Base-by-base conservation (phyloP, 73 alveolate species). In the Blepharisma stoltei region DNA sequence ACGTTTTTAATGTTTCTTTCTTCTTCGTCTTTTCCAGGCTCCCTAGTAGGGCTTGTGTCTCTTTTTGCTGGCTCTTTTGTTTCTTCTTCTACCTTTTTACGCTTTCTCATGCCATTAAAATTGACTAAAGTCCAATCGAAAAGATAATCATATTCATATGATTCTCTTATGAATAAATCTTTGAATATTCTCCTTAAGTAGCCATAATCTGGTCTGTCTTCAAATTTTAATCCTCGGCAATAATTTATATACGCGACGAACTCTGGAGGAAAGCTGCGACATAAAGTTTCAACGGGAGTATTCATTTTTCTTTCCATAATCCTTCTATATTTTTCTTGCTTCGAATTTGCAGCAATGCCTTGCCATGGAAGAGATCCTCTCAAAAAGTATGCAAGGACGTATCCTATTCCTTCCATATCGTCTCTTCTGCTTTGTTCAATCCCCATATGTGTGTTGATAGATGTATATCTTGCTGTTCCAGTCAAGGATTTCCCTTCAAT, bases 121-220 rank as follows among this genome's bases (percentile, higher is more conserved):
- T 3, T 32, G 41, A 32, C 41, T 32, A 32, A 32, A 32, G 66
- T 52, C 88, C 88, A 81, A 81, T 81, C 88, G 23, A 81, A 81
- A 38, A 81, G 54, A 54, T 75, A 71, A 81, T 81, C 83, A 81
- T 82, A 88, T 67, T 83, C 91, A 78, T 73, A 80, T 18, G 89
- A 93, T 83, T 54, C 81, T 46, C 88, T 77, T 46, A 46, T 32
- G 82, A 88, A 80, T 21, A 88, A 88, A 70, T 82, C 92, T 69
- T 91, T 92, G 83, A 92, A 92, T 44, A 95, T 70, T 80, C 90
- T 87, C 83, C 93, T 95, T 14, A 92, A 81, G 78, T 85, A 94
- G 20, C 89, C 92, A 70, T 89, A 89, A 82, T 94, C 94, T 2
- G 99, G 99, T 48, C 86, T 92, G 71, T 95, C 97, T 71, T 92